These are phyloP conservation scores for Anthoceros angustus DNA, from an alignment of 225 moss, liverwort and hornwort genomes.

Conservation along the genomic window DNA sequence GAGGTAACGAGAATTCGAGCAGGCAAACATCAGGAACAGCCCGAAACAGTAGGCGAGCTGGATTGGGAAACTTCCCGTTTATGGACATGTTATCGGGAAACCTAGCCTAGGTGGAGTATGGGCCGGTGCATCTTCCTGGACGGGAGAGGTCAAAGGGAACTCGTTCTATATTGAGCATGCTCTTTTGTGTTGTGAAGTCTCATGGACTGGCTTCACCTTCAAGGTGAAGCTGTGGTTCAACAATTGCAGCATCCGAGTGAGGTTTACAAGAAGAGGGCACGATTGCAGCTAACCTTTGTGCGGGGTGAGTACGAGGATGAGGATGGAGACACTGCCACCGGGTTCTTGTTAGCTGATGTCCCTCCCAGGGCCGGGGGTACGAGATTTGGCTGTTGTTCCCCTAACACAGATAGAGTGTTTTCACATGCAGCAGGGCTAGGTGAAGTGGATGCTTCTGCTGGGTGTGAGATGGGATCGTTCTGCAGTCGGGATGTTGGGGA, in stretches of 20 bases:
- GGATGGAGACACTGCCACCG: conserved; percentile 43
- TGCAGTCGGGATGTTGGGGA: background rate
- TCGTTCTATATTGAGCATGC: background rate
- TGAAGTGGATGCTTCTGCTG: background rate
- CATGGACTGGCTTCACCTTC: conserved; percentile 15
- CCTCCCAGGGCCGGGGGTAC: conserved; percentile 7
- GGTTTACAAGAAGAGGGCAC: conserved; percentile 9
- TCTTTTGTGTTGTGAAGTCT: background rate
- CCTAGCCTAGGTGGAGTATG: too few relatives aligned
- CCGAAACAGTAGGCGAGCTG: too few relatives aligned
- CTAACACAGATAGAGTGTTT: background rate
- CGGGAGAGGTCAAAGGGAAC: too few relatives aligned
- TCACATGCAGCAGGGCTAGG: background rate
- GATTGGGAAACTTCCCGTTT: too few relatives aligned
- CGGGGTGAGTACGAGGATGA: conserved; percentile 33
- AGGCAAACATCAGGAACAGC: too few relatives aligned
- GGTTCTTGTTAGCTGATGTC: conserved; percentile 35
- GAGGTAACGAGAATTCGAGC: too few relatives aligned
- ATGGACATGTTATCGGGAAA: too few relatives aligned
- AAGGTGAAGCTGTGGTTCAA: conserved; percentile 35
- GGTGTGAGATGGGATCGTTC: background rate
- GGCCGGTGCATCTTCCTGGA: too few relatives aligned
- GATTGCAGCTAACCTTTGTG: conserved; percentile 19
- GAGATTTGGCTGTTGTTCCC: background rate
- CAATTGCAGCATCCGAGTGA: conserved; percentile 13